Evolutionary conservation across 1,284 basidiomycete species (phyloP).

Genomic region (Rhodotorula sp.): DNA sequence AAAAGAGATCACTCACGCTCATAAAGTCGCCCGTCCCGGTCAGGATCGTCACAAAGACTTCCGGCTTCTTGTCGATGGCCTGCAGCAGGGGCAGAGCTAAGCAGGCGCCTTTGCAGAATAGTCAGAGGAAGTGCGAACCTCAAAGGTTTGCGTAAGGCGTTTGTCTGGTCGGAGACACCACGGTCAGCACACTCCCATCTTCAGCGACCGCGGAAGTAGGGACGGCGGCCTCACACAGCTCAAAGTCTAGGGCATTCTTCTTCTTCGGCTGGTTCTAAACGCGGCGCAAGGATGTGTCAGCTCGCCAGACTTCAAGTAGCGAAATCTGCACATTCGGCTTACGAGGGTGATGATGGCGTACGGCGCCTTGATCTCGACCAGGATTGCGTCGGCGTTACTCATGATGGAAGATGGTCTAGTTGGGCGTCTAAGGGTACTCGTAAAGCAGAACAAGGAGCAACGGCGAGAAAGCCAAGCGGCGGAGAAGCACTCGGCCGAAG

Average conservation of each 20-base stretch:
- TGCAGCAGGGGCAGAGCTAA: background rate
- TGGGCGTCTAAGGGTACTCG: background rate
- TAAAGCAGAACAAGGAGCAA: too few relatives aligned
- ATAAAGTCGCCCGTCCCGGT: slow-evolving; percentile 36
- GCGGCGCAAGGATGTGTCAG: background rate
- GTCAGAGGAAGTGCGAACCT: background rate
- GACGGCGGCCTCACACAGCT: slow-evolving; percentile 13
- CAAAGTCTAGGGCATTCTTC: slow-evolving; percentile 33
- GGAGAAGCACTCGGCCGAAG: background rate
- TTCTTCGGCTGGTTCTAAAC: slow-evolving; percentile 31
- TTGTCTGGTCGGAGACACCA: slow-evolving; percentile 8
- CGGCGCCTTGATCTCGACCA: slow-evolving; percentile 29
- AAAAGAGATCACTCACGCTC: slow-evolving; percentile 3
- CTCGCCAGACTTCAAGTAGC: too few relatives aligned
- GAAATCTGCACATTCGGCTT: background rate
- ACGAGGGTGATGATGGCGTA: slow-evolving; percentile 36
- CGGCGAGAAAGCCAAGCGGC: background rate
- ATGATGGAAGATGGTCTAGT: background rate
- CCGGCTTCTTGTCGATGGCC: slow-evolving; percentile 22
- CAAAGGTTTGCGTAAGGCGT: background rate
- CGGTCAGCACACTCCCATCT: background rate
- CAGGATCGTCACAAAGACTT: slow-evolving; percentile 31
- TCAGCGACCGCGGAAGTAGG: too few relatives aligned
- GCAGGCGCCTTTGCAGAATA: fast-evolving
- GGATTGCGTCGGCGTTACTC: slow-evolving; percentile 13